Evolutionary conservation across 441 rosid genomes (phyloP).

Genomic region (Erodium trifolium): DNA sequence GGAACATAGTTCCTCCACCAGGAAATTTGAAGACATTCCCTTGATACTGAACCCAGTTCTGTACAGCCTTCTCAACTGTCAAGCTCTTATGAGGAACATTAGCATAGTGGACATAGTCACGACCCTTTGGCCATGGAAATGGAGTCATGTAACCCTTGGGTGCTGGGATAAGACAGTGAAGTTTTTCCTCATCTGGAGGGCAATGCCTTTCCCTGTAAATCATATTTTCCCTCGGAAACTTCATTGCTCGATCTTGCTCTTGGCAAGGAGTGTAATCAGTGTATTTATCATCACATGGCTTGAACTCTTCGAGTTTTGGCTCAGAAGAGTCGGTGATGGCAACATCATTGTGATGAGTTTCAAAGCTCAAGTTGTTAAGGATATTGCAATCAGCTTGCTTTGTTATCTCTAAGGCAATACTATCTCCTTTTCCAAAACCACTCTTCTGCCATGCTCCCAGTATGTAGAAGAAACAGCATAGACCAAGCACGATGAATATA

Average conservation of each 20-base stretch:
- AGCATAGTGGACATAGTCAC: slow-evolving; percentile 46
- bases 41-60: slow-evolving; percentile 77
- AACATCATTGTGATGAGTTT: slow-evolving; percentile 50
- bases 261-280: slow-evolving; percentile 68
- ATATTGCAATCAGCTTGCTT: slow-evolving; percentile 60
- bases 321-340: slow-evolving; percentile 36
- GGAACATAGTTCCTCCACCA: slow-evolving; percentile 98
- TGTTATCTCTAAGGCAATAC: slow-evolving; percentile 57
- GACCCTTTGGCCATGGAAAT: slow-evolving; percentile 66
- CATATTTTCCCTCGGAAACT: slow-evolving; percentile 62
- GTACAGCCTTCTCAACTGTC: slow-evolving; percentile 83
- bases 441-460: slow-evolving; percentile 95
- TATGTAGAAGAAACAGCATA: slow-evolving; percentile 81
- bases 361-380: slow-evolving; percentile 42
- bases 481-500: slow-evolving; percentile 55
- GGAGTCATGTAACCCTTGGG: slow-evolving; percentile 64
- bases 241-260: slow-evolving; percentile 64
- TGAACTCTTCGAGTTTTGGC: slow-evolving; percentile 37
- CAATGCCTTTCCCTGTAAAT: slow-evolving; percentile 65
- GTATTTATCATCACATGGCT: slow-evolving; percentile 47
- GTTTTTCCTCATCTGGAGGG: slow-evolving; percentile 49
- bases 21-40: slow-evolving; percentile 89
- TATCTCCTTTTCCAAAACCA: slow-evolving; percentile 86
- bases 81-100: slow-evolving; percentile 97
- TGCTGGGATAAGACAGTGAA: slow-evolving; percentile 59